These are phyloP conservation scores for Neofusicoccum kwambonambiense DNA, from an alignment of 2,329 filamentous ascomycete species.

Conservation along the genomic window DNA sequence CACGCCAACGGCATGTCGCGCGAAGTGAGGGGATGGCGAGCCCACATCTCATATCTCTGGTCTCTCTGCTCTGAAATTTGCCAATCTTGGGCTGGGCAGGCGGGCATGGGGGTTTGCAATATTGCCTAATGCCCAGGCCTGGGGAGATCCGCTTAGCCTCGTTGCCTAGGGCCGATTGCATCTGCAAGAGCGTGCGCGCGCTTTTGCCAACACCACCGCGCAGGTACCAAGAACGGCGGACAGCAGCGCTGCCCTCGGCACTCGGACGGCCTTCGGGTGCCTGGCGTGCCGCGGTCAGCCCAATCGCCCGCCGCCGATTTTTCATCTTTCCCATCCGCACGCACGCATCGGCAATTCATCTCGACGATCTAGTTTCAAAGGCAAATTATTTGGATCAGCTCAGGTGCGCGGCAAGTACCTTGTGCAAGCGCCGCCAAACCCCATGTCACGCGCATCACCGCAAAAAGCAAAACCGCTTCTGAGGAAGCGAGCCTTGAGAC, in stretches of 20 bases:
- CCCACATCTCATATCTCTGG: slow-evolving; percentile 4
- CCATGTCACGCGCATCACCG: neutral
- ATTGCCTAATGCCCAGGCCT: neutral
- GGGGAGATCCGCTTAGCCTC: slow-evolving; percentile 10
- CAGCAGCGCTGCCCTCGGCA: neutral
- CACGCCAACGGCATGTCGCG: slow-evolving; percentile 3
- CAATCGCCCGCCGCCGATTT: neutral
- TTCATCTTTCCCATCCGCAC: neutral
- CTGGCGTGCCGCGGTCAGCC: neutral
- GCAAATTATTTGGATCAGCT: slow-evolving; percentile 1
- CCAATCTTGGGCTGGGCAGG: neutral
- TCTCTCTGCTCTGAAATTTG: neutral
- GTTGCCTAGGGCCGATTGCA: slow-evolving; percentile 6
- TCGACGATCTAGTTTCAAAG: neutral
- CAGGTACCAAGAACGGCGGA: neutral
- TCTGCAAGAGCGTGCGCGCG: neutral
- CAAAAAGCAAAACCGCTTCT: neutral
- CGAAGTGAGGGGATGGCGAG: slow-evolving; percentile 1
- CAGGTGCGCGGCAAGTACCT: slow-evolving; percentile 4
- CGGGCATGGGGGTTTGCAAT: neutral
- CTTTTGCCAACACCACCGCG: neutral
- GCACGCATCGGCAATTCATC: neutral
- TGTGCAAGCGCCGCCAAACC: neutral
- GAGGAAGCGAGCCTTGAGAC: neutral
- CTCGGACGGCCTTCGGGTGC: neutral